These are phyloP conservation scores for Blakeslea trispora DNA, from an alignment of 371 early-diverging fungal species.

Conservation along the genomic window DNA sequence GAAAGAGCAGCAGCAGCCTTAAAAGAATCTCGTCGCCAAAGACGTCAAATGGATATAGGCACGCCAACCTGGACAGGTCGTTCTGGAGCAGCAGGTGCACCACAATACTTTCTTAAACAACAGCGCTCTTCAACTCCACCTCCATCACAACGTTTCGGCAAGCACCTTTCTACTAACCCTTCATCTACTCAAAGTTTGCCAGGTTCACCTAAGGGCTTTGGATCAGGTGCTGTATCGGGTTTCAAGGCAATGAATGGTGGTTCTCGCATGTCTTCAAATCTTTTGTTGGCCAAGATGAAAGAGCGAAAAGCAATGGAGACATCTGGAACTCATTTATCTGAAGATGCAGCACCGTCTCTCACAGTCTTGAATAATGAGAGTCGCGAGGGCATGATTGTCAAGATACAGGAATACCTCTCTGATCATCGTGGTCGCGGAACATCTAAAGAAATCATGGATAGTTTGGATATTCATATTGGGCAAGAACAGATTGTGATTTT, in stretches of 20 bases:
- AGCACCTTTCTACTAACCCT: constrained; percentile 2
- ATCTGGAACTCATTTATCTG: constrained; percentile 7
- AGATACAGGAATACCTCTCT: constrained; percentile 58
- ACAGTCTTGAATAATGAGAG: constrained; percentile 27
- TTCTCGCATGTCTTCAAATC: constrained; percentile 26
- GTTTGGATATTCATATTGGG: constrained; percentile 45
- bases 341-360: not conserved
- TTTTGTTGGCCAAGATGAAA: constrained; percentile 50
- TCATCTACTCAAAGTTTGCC: constrained; percentile 25
- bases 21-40: constrained; percentile 50
- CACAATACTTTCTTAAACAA: constrained; percentile 17
- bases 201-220: constrained; percentile 32
- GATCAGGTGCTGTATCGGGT: constrained; percentile 43
- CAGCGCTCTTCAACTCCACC: constrained; percentile 24
- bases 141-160: constrained; percentile 48
- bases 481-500: constrained; percentile 59
- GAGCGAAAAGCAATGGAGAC: constrained; percentile 43
- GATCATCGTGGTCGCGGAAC: constrained; percentile 50
- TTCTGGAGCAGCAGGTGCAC: constrained; percentile 65
- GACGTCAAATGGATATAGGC: constrained; percentile 39
- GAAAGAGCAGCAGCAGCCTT: constrained; percentile 58
- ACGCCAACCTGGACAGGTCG: constrained; percentile 75
- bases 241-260: constrained; percentile 25
- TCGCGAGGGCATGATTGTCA: constrained; percentile 48
- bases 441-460: constrained; percentile 52